Conservation (phyloP, 495 filamentous ascomycete genomes). For the Penicillium desertorum region DNA sequence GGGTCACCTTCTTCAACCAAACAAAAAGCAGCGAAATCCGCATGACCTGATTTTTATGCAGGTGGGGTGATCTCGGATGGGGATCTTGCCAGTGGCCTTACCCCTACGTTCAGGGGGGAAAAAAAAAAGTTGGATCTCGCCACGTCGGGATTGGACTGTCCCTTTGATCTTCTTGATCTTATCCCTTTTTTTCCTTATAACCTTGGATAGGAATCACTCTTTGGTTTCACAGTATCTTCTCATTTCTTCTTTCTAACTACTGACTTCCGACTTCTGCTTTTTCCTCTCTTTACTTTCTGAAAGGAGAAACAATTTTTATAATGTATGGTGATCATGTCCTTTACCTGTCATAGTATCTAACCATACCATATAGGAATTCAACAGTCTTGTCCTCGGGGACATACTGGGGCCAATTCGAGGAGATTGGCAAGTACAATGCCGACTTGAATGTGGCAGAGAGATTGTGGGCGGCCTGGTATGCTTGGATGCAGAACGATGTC, state of each 20-base stretch:
- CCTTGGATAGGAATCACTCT: not conserved
- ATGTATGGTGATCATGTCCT: constrained; percentile 8
- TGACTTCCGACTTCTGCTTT: not conserved
- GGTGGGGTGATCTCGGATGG: constrained; percentile 28
- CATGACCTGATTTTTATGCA: constrained; percentile 18
- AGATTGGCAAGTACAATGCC: constrained; percentile 83
- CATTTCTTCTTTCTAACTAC: not conserved
- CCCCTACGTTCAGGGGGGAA: constrained; percentile 26
- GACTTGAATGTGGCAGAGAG: constrained; percentile 81
- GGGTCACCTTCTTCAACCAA: constrained; percentile 14
- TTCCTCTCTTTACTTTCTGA: not conserved
- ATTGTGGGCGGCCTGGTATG: constrained; percentile 93
- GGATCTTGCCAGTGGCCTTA: constrained; percentile 43
- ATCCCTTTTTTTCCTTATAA: constrained; percentile 1
- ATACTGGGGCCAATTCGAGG: constrained; percentile 81
- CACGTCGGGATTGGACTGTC: constrained; percentile 39
- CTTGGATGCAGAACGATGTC: constrained; percentile 97
- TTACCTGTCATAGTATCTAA: not conserved
- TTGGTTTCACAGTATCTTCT: not conserved
- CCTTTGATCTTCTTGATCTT: not conserved
- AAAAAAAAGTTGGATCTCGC: constrained; percentile 36
- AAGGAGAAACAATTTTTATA: constrained; percentile 3
- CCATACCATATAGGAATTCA: constrained; percentile 48
- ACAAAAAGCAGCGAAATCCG: constrained; percentile 17
- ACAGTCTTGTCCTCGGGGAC: constrained; percentile 56